Base-by-base conservation (phyloP, 1,284 basidiomycete species). In the Irpex rosettiformis region DNA sequence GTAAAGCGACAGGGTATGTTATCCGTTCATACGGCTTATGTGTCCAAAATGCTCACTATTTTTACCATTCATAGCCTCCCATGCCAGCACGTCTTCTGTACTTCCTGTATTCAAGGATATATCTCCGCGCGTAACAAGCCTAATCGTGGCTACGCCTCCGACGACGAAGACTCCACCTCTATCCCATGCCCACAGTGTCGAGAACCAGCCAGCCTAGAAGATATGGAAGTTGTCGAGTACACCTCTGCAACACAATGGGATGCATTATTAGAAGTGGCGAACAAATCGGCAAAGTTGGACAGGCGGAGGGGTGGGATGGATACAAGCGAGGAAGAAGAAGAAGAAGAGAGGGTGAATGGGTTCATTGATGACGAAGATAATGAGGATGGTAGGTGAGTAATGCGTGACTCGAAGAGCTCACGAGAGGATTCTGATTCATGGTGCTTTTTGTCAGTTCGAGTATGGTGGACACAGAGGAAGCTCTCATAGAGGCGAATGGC, bases 231-330 rank as follows among this genome's bases (percentile, higher is more conserved):
- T 10, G 69, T 84, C 5, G 65, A 73, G 42, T 72, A 74, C 59
- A 80, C 77, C 27, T 79, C 80, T 28, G 67, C 68, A 10, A 68
- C 77, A 40, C 77, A 80, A 55, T 84, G 80, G 81, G 80, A 84
- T 62, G 64, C 67, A 21, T 66, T 83, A 6, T 67, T 80, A 1
- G 70, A 75, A 4, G 66, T 81, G 2, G 80, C 79, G 3, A 68
- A 67, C 33, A 65, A 69, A 21, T 80, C 76, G 74, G 71, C 72
- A 21, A 66, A 64, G 52, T 70, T 77, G 45, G 79, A 81, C 61
- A 62, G 62, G 1, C 65, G 70, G 25, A 66, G 74, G 47, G 72
- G 70, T 54, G 65, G 69, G 53, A 73, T 74, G 30, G 75, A 75
- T 4, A 73, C 71, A 42, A 79, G 78, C 58, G 78, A 79, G 61